These are phyloP conservation scores for Cyphellophora europaea DNA, from an alignment of 2,329 filamentous ascomycete genomes.

Conservation along the genomic window DNA sequence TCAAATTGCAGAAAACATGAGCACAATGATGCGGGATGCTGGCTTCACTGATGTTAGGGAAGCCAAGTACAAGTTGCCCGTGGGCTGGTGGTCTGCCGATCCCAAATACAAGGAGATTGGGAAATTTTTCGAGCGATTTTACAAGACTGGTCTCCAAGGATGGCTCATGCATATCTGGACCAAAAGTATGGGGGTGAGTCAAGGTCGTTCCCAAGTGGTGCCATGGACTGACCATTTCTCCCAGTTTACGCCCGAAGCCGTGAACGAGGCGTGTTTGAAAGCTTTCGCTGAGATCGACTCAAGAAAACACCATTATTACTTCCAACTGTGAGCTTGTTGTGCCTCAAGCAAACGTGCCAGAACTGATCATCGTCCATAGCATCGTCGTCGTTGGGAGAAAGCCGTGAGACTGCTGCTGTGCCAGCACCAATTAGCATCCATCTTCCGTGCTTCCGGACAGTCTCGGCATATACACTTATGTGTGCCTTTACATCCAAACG, in stretches of 20 bases:
- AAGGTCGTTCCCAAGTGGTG: slow-evolving; percentile 1
- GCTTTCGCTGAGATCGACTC: slow-evolving; percentile 15
- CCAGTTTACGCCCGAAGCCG: slow-evolving; percentile 22
- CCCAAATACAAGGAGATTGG: slow-evolving; percentile 29
- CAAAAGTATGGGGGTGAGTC: slow-evolving; percentile 18
- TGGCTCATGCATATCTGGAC: slow-evolving; percentile 21
- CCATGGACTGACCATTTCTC: slow-evolving; percentile 1
- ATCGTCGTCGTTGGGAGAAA: slow-evolving; percentile 1
- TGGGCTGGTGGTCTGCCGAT: slow-evolving; percentile 32
- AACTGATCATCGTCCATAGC: not conserved
- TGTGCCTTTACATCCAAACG: no score
- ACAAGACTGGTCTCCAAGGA: slow-evolving; percentile 21
- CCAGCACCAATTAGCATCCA: no score
- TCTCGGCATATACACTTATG: no score
- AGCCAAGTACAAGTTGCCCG: slow-evolving; percentile 30
- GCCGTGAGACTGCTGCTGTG: not conserved
- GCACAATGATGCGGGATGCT: slow-evolving; percentile 21
- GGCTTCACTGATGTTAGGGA: slow-evolving; percentile 39
- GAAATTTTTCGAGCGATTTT: slow-evolving; percentile 19
- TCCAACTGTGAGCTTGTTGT: slow-evolving; percentile 5
- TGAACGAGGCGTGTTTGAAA: slow-evolving; percentile 14
- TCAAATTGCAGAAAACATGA: slow-evolving; percentile 18
- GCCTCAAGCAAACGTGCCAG: not conserved
- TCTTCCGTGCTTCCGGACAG: no score
- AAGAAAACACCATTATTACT: slow-evolving; percentile 11